Evolutionary conservation across 1,139 yeast genomes (phyloP).

Genomic region (Blastobotrys aristatus): DNA sequence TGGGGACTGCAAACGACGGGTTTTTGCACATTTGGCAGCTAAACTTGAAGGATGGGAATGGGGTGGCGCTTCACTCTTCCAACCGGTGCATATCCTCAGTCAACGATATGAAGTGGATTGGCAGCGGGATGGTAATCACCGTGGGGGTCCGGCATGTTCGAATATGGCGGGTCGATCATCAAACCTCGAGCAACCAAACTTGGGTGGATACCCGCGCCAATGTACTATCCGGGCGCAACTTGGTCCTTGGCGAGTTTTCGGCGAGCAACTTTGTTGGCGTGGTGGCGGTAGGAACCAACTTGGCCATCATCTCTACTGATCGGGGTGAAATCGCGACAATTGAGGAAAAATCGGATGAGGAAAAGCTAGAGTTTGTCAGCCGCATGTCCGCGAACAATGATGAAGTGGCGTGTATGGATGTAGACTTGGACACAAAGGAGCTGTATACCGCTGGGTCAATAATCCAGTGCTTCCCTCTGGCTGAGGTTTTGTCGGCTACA

Average conservation of each 20-base stretch:
- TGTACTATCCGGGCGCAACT: constrained; percentile 54
- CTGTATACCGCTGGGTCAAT: constrained; percentile 23
- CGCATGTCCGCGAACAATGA: constrained; percentile 17
- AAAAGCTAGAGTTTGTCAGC: constrained; percentile 17
- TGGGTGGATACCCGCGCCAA: constrained; percentile 27
- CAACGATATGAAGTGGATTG: constrained; percentile 53
- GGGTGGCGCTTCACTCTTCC: constrained; percentile 38
- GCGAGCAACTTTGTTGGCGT: constrained; percentile 45
- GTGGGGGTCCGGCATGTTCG: constrained; percentile 57
- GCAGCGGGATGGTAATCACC: constrained; percentile 43
- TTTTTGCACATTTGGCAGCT: constrained; percentile 56
- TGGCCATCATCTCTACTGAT: constrained; percentile 42
- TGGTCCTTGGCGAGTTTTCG: constrained; percentile 46
- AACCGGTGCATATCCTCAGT: constrained; percentile 59
- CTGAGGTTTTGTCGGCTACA: constrained; percentile 1
- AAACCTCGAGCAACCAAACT: constrained; percentile 4
- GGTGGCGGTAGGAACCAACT: constrained; percentile 30
- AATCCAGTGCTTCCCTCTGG: constrained; percentile 13
- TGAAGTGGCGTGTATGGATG: constrained; percentile 22
- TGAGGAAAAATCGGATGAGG: constrained; percentile 18
- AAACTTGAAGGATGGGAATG: constrained; percentile 22
- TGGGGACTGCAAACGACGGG: constrained; percentile 64
- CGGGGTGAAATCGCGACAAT: constrained; percentile 38
- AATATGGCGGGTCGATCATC: constrained; percentile 47
- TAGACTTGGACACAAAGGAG: constrained; percentile 22